Base-by-base conservation (phyloP, 805 yeast species). In the Yamadazyma ubonensis region DNA sequence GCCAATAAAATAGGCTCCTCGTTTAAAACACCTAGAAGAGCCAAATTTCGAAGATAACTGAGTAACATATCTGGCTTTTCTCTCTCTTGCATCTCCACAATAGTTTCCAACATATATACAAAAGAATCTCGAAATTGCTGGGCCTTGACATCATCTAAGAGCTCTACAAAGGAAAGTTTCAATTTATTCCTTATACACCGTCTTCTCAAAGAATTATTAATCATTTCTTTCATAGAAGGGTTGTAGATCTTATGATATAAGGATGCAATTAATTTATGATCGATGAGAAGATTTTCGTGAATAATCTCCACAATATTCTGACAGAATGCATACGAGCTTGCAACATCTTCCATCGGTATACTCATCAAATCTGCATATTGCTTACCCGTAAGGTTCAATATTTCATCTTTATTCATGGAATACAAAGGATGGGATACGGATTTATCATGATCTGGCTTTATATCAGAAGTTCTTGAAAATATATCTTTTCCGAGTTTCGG, bases 241-340 rank as follows among this genome's bases (percentile, higher is more conserved):
- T 59, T 59, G n/a, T 34, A 36, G 5, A 61, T 52, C 28, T 53
- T 45, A 11, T 36, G 39, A 11, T 60, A 31, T 22, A 57, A 42
- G 3, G 48, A 44, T 12, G 57, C 53, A 3, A 57, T 58, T 7
- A 46, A 34, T 8, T 41, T 38, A 3, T 70, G 57, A 33, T 61
- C 55, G 10, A 41, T 39, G 3, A 66, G 42, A 23, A 68, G 52
- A 20, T 46, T 48, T n/a, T 61, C 61, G 22, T 61, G 52, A 9
- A 63, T 44, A 6, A 67, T 54, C 19, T 57, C 51, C 6, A 62
- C 53, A 10, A 69, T 38, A 30, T 57, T 55, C 26, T 47, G 41
- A 41, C 67, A 63, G 31, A 65, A 57, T 5, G 41, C 39, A 33
- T 59, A 58, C 8, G 56, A 53, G 30, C 65, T 68, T 15, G 53